Evolutionary conservation across 768 basidiomycete species (phyloP).

Genomic region (Dendrothele bispora): DNA sequence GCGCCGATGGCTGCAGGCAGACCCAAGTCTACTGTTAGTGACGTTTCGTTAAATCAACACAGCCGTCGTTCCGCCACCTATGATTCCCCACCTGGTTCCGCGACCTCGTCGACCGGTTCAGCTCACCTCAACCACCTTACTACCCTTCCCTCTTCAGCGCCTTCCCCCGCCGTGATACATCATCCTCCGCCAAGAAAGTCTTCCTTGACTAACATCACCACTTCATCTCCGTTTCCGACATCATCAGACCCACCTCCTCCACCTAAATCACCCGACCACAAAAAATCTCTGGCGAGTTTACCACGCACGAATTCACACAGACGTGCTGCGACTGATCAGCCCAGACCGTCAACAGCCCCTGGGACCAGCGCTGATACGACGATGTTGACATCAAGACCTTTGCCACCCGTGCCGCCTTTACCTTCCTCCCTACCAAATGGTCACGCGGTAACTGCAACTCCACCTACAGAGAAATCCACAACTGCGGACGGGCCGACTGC

Average conservation of each 20-base stretch:
- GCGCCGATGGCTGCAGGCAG: background rate
- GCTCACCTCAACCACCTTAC: slow-evolving; percentile 12
- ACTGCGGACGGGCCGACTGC: background rate
- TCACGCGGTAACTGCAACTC: no score
- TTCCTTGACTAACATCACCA: slow-evolving; percentile 21
- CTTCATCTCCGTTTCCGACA: no score
- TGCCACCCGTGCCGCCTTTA: slow-evolving; percentile 10
- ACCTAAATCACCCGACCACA: slow-evolving; percentile 13
- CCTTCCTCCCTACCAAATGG: no score
- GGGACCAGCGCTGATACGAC: background rate
- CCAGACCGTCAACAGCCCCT: slow-evolving; percentile 10
- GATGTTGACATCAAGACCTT: background rate
- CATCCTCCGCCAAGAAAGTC: slow-evolving; percentile 25
- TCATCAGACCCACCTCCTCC: slow-evolving; percentile 18
- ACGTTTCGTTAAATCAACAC: background rate
- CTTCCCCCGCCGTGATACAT: slow-evolving; percentile 13
- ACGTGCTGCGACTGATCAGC: background rate
- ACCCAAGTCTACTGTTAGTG: slow-evolving; percentile 9
- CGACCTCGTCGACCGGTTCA: slow-evolving; percentile 16
- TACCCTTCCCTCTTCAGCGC: slow-evolving; percentile 14
- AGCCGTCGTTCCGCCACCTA: slow-evolving; percentile 6
- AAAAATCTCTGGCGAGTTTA: slow-evolving; percentile 15
- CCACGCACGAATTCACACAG: background rate
- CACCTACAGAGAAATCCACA: background rate
- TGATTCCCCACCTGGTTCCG: slow-evolving; percentile 10